Base-by-base conservation (phyloP, 2,329 filamentous ascomycete genomes). In the Cladophialophora chaetospira region DNA sequence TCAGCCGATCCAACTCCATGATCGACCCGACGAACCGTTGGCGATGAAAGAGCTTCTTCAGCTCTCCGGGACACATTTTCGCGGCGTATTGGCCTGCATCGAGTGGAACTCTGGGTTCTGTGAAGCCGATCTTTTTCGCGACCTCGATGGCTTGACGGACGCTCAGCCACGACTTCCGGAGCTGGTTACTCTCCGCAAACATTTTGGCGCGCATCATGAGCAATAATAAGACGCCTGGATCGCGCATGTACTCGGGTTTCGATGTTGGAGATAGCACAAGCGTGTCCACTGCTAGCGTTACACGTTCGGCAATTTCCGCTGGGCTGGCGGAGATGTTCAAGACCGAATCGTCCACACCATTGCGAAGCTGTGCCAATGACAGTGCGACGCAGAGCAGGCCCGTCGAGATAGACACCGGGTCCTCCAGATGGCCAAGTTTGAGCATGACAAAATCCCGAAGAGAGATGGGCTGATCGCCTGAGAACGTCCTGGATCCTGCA, bases 161-260 rank as follows among this genome's bases (percentile, higher is more conserved):
- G 25, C 51, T 33, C n/a, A 65, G 36, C 61, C 62, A 65, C 9
- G 59, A 57, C 43, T 65, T 65, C 17, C 62, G 57, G 9, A 65
- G 50, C 40, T 65, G 63, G 40, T 63, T 58, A 21, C 49, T 51
- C 46, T 65, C 63, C 15, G 59, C 60, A 43, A 58, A 61, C 29
- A 63, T 62, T 33, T 66, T 66, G 38, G 57, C 53, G 11, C 59
- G 54, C 53, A 60, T 57, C 59, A 66, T 61, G 17, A 58, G 45
- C 4, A 64, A 51, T 8, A 63, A 50, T 25, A 66, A 40, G 10
- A 57, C 47, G 42, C 53, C 50, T 2, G 51, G 25, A 21, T 63
- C 57, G 15, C 21, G 38, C 19, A 43, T 56, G 25, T 64, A 60
- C 11, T 38, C 46, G 13, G 55, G 46, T 13, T 55, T 44, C 15